Base-by-base conservation (phyloP, 2,329 filamentous ascomycete genomes). In the Penicillium nordicum region DNA sequence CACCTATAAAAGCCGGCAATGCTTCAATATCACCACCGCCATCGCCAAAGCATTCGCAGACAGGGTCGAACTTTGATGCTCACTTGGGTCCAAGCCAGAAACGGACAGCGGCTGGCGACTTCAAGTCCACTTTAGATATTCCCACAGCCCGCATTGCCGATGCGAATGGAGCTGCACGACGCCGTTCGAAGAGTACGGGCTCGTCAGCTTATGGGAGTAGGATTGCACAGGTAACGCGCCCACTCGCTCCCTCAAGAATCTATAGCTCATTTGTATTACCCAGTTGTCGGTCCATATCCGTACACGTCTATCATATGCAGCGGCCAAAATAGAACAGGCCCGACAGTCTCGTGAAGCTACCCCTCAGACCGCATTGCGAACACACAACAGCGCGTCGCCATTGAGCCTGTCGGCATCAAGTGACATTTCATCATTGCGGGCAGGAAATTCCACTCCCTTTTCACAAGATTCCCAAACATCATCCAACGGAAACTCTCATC, bases 301-400 rank as follows among this genome's bases (percentile, higher is more conserved):
- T 69, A 87, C 91, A 49, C 88, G 91, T 66, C 82, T 97, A 29
- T 90, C 91, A 7, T 97, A 97, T 73, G 93, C 93, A 62, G 94
- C 96, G 83, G 83, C 95, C 70, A 97, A 96, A 74, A 89, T 97
- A 40, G 90, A 91, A 70, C 87, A 95, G 69, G 91, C 90, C 57
- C 94, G 92, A 88, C 89, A 96, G 74, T 83, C 87, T 48, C 69
- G 65, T 25, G 86, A 88, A 61, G 86, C 85, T 21, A 53, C 40
- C 16, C 50, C 58, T 12, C 58, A 64, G 37, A 44, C 54, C 40
- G 46, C 59, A 14, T 29, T 61, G 25, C 60, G 55, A 46, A 57
- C 53, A 23, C 49, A 58, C 10, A 57, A 61, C 46, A 63, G 42
- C 36, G 12, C 59, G 27, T 50, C 58, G 38, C 43, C 53, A 40